phyloP scores from a whole-genome alignment of 2,329 filamentous ascomycete genomes.

The Trichoderma sp. region DNA sequence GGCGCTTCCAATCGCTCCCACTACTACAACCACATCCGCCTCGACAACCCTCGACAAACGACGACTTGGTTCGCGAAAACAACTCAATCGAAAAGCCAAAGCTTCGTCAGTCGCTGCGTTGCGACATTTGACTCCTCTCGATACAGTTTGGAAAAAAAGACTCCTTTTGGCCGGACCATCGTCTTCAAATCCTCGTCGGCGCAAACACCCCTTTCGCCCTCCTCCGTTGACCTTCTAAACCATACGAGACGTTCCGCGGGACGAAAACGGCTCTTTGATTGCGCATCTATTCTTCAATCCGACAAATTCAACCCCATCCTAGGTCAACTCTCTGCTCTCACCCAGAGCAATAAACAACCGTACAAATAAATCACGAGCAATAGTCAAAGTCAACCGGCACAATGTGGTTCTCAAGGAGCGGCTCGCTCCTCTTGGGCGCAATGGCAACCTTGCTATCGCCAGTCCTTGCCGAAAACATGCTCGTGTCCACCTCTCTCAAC shows the following conservation, averaged over 20 bases:
- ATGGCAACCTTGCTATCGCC: conserved; percentile 45
- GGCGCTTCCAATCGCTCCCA: conserved; percentile 11
- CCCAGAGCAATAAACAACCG: not conserved
- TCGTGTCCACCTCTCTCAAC: conserved; percentile 80
- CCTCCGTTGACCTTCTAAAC: not conserved
- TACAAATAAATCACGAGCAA: not conserved
- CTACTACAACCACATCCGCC: not conserved
- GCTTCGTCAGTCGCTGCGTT: not conserved
- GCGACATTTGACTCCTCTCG: not conserved
- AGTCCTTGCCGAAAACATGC: conserved; percentile 52
- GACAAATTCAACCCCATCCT: not conserved
- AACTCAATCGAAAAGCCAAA: not conserved
- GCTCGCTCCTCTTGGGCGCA: conserved; percentile 36
- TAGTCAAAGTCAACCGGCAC: not conserved
- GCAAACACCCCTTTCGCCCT: not conserved
- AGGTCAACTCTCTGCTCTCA: not conserved
- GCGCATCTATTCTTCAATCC: not conserved
- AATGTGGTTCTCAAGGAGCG: conserved; percentile 18
- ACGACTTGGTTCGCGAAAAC: not conserved
- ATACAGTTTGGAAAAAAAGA: not conserved
- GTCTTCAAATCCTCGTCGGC: not conserved
- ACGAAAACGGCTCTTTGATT: conserved; percentile 16
- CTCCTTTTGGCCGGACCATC: conserved; percentile 14
- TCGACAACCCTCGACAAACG: not conserved
- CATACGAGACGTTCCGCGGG: conserved; percentile 17